These are phyloP conservation scores for Aspergillus fumigatiaffinis DNA, from an alignment of 2,329 filamentous ascomycete genomes.

Conservation along the genomic window DNA sequence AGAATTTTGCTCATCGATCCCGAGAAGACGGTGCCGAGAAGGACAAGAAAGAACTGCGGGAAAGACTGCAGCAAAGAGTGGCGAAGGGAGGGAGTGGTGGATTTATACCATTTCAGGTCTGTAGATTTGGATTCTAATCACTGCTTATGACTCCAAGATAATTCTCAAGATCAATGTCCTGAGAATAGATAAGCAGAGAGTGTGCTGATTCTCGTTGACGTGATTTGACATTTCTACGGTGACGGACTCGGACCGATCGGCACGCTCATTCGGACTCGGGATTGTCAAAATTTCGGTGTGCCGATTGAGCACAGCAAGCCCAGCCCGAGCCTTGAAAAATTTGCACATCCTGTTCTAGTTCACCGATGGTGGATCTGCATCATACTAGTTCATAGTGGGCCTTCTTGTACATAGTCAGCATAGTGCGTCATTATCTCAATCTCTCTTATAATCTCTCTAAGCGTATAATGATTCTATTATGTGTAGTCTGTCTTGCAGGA, in stretches of 20 bases:
- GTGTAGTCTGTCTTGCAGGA: background rate
- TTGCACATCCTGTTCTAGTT: background rate
- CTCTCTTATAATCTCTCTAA: background rate
- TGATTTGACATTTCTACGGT: too few species aligned
- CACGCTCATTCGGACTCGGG: background rate
- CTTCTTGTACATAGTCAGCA: background rate
- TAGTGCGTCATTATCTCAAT: background rate
- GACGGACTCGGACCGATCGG: background rate
- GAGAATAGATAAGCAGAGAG: background rate
- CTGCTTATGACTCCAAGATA: background rate
- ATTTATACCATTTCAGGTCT: background rate
- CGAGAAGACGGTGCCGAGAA: background rate
- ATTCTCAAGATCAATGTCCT: background rate
- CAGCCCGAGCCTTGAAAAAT: background rate
- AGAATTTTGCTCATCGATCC: background rate
- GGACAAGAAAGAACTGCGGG: background rate
- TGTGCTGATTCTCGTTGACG: background rate
- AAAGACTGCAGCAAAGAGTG: background rate
- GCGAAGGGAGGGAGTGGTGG: background rate
- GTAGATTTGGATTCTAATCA: background rate
- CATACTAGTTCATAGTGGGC: background rate
- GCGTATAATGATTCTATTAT: background rate
- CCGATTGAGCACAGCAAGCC: background rate
- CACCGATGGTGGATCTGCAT: background rate
- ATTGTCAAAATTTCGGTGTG: background rate